Evolutionary conservation across 768 basidiomycete genomes (phyloP).

Genomic region (Chlorophyllum brunneum): DNA sequence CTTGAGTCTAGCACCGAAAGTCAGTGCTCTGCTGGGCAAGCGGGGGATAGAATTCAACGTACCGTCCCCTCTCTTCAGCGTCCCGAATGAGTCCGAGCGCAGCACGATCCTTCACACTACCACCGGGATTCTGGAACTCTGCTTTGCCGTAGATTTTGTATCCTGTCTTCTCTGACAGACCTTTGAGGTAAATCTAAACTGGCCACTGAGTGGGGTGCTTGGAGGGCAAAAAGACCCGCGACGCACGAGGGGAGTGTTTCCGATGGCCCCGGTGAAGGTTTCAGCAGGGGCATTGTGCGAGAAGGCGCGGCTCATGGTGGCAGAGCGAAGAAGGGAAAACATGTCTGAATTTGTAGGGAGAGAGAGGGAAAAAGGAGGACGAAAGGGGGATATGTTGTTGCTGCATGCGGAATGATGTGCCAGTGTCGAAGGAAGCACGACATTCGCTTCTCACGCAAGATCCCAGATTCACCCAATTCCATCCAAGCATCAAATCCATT

Average conservation of each 20-base stretch:
- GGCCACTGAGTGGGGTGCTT: slow-evolving; percentile 2
- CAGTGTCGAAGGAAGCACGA: neutral
- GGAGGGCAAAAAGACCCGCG: neutral
- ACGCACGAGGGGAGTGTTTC: slow-evolving; percentile 88
- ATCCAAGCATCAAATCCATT: slow-evolving; percentile 13
- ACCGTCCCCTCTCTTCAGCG: slow-evolving; percentile 84
- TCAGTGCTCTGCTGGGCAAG: neutral
- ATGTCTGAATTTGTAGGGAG: slow-evolving; percentile 19
- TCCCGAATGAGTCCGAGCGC: slow-evolving; percentile 84
- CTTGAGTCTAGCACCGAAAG: slow-evolving; percentile 49
- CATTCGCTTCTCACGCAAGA: slow-evolving; percentile 2
- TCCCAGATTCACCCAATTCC: neutral
- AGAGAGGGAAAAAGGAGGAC: neutral
- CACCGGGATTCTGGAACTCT: slow-evolving; percentile 98
- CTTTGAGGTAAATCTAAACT: slow-evolving; percentile 87
- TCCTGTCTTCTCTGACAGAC: slow-evolving; percentile 78
- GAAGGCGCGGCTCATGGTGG: slow-evolving; percentile 28
- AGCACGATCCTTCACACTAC: slow-evolving; percentile 96
- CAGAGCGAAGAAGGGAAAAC: slow-evolving; percentile 29
- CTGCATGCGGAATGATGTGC: neutral
- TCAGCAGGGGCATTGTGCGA: slow-evolving; percentile 44
- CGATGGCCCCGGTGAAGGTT: slow-evolving; percentile 86
- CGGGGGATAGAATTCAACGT: slow-evolving; percentile 25
- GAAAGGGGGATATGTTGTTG: neutral
- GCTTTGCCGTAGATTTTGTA: slow-evolving; percentile 91